These are phyloP conservation scores for Malus sylvestris DNA, from an alignment of 306 rosid species.

Conservation along the genomic window DNA sequence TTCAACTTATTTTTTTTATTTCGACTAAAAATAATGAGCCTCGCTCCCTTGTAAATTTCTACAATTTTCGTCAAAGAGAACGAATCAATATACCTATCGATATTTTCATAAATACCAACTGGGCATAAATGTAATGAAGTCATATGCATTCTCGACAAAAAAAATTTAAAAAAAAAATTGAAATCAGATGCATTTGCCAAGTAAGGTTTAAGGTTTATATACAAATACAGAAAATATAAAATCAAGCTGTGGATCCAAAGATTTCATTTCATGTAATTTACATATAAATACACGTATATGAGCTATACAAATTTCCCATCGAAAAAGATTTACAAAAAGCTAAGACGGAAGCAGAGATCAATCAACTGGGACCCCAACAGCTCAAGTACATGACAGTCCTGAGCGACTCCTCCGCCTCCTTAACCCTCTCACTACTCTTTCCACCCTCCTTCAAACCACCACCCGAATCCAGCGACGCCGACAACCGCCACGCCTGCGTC, in stretches of 20 bases:
- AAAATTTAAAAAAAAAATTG: no score
- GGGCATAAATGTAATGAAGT: no score
- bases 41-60: no score
- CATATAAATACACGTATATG: neutral
- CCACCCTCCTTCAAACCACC: conserved; percentile 17
- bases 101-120: no score
- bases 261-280: neutral
- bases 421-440: conserved; percentile 13
- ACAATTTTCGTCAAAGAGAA: no score
- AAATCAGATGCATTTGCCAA: no score
- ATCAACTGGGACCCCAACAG: conserved; percentile 71
- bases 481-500: conserved; percentile 27
- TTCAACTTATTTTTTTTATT: no score
- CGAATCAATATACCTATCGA: no score
- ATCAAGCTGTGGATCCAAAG: neutral
- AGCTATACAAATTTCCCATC: neutral
- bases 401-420: conserved; percentile 62
- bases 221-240: no score
- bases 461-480: conserved; percentile 14
- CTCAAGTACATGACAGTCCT: conserved; percentile 74
- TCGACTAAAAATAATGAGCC: no score
- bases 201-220: no score
- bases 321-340: neutral
- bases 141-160: no score
- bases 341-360: neutral